phyloP scores from a whole-genome alignment of 1,139 yeast genomes.

The Dujonia santamariae region DNA sequence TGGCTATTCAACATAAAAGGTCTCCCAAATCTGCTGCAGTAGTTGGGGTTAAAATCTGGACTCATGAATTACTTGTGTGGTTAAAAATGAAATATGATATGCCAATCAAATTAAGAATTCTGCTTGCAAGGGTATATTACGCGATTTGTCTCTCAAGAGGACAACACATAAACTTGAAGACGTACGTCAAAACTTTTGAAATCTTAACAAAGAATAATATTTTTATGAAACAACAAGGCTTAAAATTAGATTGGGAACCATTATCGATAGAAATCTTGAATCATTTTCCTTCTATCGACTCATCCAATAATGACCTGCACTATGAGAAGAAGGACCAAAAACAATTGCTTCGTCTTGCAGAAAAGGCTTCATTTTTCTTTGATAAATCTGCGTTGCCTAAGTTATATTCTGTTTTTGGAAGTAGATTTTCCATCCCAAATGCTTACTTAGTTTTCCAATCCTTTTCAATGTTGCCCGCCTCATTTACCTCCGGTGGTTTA shows the following conservation, averaged over 20 bases:
- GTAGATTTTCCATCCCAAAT: conserved; percentile 56
- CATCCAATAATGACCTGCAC: conserved; percentile 20
- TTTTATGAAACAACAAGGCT: conserved; percentile 36
- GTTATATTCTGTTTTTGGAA: conserved; percentile 35
- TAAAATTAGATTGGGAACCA: conserved; percentile 52
- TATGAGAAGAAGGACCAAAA: conserved; percentile 43
- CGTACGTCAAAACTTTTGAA: conserved; percentile 66
- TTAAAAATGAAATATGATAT: conserved; percentile 76
- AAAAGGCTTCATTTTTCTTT: conserved; percentile 47
- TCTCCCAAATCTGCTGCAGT: conserved; percentile 71
- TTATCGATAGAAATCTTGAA: conserved; percentile 37
- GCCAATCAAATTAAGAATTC: conserved; percentile 63
- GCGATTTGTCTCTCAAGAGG: conserved; percentile 74
- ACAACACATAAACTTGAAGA: conserved; percentile 59
- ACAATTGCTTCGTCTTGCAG: conserved; percentile 43
- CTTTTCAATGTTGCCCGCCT: conserved; percentile 52
- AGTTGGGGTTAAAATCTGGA: conserved; percentile 80
- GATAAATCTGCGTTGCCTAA: conserved; percentile 33
- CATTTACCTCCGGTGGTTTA: conserved; percentile 21
- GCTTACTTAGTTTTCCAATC: conserved; percentile 58
- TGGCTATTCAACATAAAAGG: conserved; percentile 48
- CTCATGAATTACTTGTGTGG: conserved; percentile 81
- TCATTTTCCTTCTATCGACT: conserved; percentile 32
- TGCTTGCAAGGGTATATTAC: conserved; percentile 69
- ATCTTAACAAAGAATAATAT: conserved; percentile 51